A percentile compares a stretch with the other conserved stretches of the same genome.
phyloP scores from a whole-genome alignment of 768 basidiomycete genomes.

The Tylopilus vinaceipallidus region DNA sequence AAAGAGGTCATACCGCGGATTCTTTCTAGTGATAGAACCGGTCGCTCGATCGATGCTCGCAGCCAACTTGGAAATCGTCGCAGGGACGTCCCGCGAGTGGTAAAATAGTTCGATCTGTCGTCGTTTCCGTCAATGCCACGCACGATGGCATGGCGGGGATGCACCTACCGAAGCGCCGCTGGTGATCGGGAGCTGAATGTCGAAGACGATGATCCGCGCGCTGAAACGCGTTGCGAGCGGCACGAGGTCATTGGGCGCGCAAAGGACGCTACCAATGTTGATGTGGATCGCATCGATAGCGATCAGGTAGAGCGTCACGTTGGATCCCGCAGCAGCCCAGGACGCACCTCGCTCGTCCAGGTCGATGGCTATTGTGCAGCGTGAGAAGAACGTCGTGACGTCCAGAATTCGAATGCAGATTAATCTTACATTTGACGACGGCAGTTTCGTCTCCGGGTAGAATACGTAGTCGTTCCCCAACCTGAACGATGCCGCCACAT shows the following conservation, averaged over 20 bases:
- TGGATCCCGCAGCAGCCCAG: constrained; percentile 91
- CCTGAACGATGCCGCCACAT: constrained; percentile 86
- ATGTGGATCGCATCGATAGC: constrained; percentile 85
- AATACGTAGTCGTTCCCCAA: constrained; percentile 83
- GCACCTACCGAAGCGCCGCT: constrained; percentile 73
- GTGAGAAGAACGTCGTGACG: background rate
- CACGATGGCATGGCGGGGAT: background rate
- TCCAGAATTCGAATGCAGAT: background rate
- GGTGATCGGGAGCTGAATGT: constrained; percentile 86
- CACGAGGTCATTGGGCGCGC: constrained; percentile 67
- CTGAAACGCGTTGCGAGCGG: constrained; percentile 76
- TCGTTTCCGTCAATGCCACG: background rate
- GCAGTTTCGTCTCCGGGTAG: constrained; percentile 92
- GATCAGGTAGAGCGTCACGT: constrained; percentile 81
- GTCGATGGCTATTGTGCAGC: constrained; percentile 64
- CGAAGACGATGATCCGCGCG: constrained; percentile 92
- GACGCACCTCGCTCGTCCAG: constrained; percentile 71
- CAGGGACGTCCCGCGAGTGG: constrained; percentile 90
- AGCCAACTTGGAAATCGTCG: constrained; percentile 79
- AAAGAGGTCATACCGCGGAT: constrained; percentile 61
- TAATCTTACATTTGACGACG: constrained; percentile 61
- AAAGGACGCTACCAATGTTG: constrained; percentile 86
- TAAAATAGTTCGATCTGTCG: constrained; percentile 88
- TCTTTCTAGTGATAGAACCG: constrained; percentile 69
- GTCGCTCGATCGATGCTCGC: constrained; percentile 75